Evolutionary conservation across 2,329 filamentous ascomycete genomes (phyloP), one percentile per base, ranked within the genome.

Genomic region (Fusarium begoniae): DNA sequence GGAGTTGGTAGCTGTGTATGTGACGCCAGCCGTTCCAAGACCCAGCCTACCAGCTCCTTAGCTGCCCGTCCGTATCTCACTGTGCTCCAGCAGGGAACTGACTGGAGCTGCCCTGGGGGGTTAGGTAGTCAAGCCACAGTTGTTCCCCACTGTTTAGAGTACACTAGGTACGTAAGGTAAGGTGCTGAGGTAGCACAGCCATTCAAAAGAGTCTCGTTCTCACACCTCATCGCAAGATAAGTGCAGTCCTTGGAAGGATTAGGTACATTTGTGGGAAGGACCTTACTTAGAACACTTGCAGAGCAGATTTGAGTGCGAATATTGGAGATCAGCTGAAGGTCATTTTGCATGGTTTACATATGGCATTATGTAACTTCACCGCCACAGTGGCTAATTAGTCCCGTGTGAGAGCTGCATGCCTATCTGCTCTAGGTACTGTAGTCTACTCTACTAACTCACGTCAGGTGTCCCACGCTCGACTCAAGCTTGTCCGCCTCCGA

Each of bases 361-460:
- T 67, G 66, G 76, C 56, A 72, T 79, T 78, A 80, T 77, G 79
- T 79, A 81, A 79, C 51, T 53, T 64, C 74, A 81, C 80, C 73
- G 80, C 80, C 80, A 69, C 56, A 58, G 68, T 75, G 77, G 73
- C 70, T 73, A 48, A 14, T 56, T 62, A 66, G 68, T 79, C 74
- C 71, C 68, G 73, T 79, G 74, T 76, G 72, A 62, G 58, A 62
- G 72, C 68, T 72, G 54, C 63, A 72, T 75, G 70, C 67, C 35
- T 55, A 37, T 53, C 30, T 35, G 40, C 63, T 66, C 61, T 66
- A 48, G 45, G 45, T 48, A 30, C 40, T 37, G 30, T 51, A 35
- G 28, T 51, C 45, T 64, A 24, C 48, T 50, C 40, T 69, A 18
- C 35, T 37, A 15, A 65, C 65, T 76, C 66, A 75, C 69, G 75